phyloP scores from a whole-genome alignment of 768 basidiomycete genomes.

The Cyclocybe cylindracea region DNA sequence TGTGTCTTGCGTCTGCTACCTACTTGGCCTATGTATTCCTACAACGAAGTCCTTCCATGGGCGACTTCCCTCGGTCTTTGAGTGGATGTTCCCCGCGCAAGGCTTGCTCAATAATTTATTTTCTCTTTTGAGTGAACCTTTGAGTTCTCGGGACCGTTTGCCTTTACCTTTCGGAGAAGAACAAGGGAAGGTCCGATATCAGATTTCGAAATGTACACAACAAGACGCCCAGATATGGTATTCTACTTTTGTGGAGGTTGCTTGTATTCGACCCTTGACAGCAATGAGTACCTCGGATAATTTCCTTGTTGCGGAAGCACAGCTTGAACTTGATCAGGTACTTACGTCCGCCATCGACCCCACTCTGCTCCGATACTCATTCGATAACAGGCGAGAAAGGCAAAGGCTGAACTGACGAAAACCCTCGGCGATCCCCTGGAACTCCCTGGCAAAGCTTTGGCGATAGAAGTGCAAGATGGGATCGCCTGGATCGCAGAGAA shows the following conservation, averaged over 20 bases:
- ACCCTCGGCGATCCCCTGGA: slow-evolving; percentile 78
- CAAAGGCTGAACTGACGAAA: slow-evolving; percentile 73
- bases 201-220: no score
- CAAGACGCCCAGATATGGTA: no score
- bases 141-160: no score
- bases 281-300: slow-evolving; percentile 35
- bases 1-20: slow-evolving; percentile 11
- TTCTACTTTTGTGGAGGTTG: no score
- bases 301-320: slow-evolving; percentile 73
- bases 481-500: slow-evolving; percentile 90
- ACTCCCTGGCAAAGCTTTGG: slow-evolving; percentile 74
- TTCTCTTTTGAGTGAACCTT: no score
- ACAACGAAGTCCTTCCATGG: slow-evolving; percentile 9
- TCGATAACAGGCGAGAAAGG: slow-evolving; percentile 56
- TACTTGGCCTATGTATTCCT: slow-evolving; percentile 18
- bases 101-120: no score
- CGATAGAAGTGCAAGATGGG: slow-evolving; percentile 61
- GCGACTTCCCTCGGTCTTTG: not conserved
- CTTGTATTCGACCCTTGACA: not conserved
- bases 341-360: slow-evolving; percentile 20
- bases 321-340: slow-evolving; percentile 64
- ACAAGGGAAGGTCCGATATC: no score
- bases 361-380: slow-evolving; percentile 5
- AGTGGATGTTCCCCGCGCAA: no score
- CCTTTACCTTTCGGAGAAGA: no score